A percentile compares a stretch with the other conserved stretches of the same genome.
These are phyloP conservation scores for Planoprotostelium fungivorum DNA, from an alignment of 78 protist genomes.

Conservation along the genomic window DNA sequence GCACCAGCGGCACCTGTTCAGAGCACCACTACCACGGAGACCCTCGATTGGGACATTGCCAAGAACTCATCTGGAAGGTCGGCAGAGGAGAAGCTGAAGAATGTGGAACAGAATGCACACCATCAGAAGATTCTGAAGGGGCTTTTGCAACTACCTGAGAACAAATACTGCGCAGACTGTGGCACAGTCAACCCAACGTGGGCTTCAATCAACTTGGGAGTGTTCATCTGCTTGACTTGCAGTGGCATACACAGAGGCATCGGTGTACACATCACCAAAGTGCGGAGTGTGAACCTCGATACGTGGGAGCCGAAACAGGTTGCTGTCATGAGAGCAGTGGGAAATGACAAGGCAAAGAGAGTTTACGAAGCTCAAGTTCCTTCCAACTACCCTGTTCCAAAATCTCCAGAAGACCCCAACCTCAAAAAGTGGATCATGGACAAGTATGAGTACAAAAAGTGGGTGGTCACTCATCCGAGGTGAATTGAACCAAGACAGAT, in stretches of 20 bases:
- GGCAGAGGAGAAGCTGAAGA: neutral
- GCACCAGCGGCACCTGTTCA: no score
- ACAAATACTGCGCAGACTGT: slow-evolving; percentile 58
- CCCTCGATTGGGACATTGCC: neutral
- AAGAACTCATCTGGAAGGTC: neutral
- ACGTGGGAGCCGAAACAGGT: slow-evolving; percentile 34
- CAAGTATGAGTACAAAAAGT: neutral
- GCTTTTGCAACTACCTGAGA: slow-evolving; percentile 11
- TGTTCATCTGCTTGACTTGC: slow-evolving; percentile 75
- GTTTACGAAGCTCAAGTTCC: slow-evolving; percentile 37
- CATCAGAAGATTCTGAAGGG: neutral
- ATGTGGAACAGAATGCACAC: slow-evolving; percentile 4
- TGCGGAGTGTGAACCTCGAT: slow-evolving; percentile 64
- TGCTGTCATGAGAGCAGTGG: slow-evolving; percentile 14
- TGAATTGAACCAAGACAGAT: neutral
- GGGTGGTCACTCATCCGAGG: neutral
- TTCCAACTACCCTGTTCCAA: slow-evolving; percentile 5
- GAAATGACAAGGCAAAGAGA: slow-evolving; percentile 55
- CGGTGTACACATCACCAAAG: slow-evolving; percentile 79
- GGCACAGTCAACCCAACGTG: slow-evolving; percentile 63
- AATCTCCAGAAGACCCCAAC: slow-evolving; percentile 13
- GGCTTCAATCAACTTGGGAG: slow-evolving; percentile 70
- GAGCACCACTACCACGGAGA: neutral
- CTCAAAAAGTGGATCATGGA: neutral
- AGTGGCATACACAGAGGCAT: slow-evolving; percentile 74